Base-by-base conservation (phyloP, 108 stramenopile species). In the Cyclotella kingstonii region DNA sequence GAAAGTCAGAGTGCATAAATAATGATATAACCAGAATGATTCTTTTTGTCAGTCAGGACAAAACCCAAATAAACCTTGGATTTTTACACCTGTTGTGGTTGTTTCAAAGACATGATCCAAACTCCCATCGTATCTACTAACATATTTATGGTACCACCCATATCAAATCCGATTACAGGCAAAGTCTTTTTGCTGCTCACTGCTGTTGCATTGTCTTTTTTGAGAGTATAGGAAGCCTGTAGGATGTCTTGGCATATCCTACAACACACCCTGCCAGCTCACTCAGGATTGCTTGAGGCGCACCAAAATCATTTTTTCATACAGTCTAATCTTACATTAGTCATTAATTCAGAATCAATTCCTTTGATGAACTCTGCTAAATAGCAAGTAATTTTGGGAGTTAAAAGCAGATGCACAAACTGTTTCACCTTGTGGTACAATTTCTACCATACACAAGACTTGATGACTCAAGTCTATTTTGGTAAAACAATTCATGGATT, bases 111-210 rank as follows among this genome's bases (percentile, higher is more conserved):
- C 97, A 36, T 89, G 95, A 56, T 98, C 96, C 52, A 79, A 87
- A 34, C 54, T 48, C 1, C 97, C 97, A 35, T 82, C 96, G 51
- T 89, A 94, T 30, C 93, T 79, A 0, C 87, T 85, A 8, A 96
- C 96, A 71, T 98, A 97, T 2, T 96, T 99, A 33, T 85, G 0
- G 98, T 99, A 2, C 98, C 98, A 41, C 98, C 98, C 98, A 97
- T 97, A 70, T 99, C 98, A 68, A 98, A 98, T 38, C 98, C 98
- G 58, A 99, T 98, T 34, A 95, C 89, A n/a, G 97, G 88, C 39
- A 77, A 60, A 6, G 70, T 61, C 26, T 72, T 61, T 56, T 66
- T 46, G 23, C 48, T 74, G n/a, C 59, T 72, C n/a, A n/a, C n/a
- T n/a, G n/a, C n/a, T n/a, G n/a, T n/a, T n/a, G n/a, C n/a, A n/a